These are phyloP conservation scores for Immersiporthe knoxdaviesiana DNA, from an alignment of 2,329 filamentous ascomycete genomes.

Conservation along the genomic window DNA sequence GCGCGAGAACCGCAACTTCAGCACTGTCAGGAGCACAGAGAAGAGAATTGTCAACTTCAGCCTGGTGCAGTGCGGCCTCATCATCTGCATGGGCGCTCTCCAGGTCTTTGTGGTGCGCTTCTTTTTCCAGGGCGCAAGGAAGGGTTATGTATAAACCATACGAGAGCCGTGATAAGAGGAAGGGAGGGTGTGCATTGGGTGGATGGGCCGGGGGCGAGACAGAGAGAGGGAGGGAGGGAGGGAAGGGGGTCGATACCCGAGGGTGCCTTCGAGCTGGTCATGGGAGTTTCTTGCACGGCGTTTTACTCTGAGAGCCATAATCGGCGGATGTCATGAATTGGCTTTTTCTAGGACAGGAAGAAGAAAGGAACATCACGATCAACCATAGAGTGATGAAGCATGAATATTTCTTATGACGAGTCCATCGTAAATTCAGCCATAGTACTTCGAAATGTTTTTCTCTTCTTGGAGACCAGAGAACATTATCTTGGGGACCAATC, in stretches of 20 bases:
- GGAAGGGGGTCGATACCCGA: conserved; percentile 1
- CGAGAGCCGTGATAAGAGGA: background rate
- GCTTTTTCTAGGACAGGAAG: background rate
- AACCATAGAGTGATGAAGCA: conserved; percentile 30
- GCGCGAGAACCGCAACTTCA: conserved; percentile 98
- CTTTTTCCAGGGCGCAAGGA: conserved; percentile 89
- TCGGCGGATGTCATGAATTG: conserved; percentile 6
- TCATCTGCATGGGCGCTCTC: conserved; percentile 91
- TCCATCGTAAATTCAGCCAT: background rate
- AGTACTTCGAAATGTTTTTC: background rate
- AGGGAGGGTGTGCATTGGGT: background rate
- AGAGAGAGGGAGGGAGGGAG: background rate
- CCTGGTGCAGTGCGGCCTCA: conserved; percentile 87
- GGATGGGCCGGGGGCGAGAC: too few relatives aligned
- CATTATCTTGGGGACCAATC: background rate
- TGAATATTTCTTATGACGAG: background rate
- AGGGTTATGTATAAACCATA: conserved; percentile 65
- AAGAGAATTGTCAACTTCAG: conserved; percentile 96
- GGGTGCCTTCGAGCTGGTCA: conserved; percentile 18
- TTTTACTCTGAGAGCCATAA: conserved; percentile 24
- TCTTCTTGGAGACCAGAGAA: background rate
- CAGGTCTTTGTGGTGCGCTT: conserved; percentile 98
- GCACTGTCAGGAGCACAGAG: conserved; percentile 95
- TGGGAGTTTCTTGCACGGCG: conserved; percentile 33
- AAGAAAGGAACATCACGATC: background rate